Base-by-base conservation (phyloP, 768 basidiomycete species). In the Boletus pseudo-olivaceus region DNA sequence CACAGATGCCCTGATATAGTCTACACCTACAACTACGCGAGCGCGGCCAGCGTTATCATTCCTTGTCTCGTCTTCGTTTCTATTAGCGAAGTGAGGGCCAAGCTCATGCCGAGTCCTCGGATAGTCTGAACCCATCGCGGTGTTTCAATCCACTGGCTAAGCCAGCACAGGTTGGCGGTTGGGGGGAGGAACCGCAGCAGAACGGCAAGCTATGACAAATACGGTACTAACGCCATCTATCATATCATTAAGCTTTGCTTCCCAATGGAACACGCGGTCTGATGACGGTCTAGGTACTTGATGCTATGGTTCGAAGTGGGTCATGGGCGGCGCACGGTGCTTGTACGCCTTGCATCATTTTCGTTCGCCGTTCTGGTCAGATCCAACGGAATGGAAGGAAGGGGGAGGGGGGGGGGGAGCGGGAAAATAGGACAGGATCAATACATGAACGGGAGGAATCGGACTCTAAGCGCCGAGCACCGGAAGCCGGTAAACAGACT, bases 31-130 rank as follows among this genome's bases (percentile, higher is more conserved):
- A 7, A 7, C 9, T 49, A 52, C 50, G 49, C 59, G 54, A 46
- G 15, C 15, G 20, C 35, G 20, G 30, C 34, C 23, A 23, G 30
- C 58, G 27, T n/a, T 26, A 15, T 30, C 30, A 7, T 19, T 23
- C 23, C 23, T 29, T 23, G 0, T 12, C n/a, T 12, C 20, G 19
- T 29, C 15, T 15, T 30, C 3, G 5, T 29, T 32, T 38, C 9
- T 8, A 1, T 46, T 65, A 59, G 64, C 64, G 57, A 58, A 52
- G 52, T 64, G 65, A 51, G 65, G 30, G 55, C 45, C 8, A 55
- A 32, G 30, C 64, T 65, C 64, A 58, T 3, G 15, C 58, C 58
- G 55, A 38, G 35, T 9, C 14, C 17, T 19, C 53, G 45, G 53
- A 34, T 26, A 23, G 11, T 20, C 40, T 20, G 35, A 35, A 23